These are phyloP conservation scores for Codiaeum variegatum DNA, from an alignment of 441 rosid species.

Conservation along the genomic window DNA sequence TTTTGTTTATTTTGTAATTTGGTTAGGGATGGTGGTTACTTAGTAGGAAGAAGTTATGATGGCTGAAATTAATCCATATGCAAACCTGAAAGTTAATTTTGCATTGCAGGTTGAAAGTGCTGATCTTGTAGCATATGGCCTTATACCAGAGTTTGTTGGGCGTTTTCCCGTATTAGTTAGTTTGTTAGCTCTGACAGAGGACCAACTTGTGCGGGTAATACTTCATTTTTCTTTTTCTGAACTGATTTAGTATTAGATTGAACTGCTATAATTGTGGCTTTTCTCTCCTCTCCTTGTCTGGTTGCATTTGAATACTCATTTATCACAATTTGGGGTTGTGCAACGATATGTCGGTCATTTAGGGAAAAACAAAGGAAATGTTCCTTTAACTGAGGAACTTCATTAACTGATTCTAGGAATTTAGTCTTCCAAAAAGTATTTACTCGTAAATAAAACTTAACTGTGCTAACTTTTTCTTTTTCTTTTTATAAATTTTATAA, in stretches of 20 bases:
- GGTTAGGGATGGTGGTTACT: neutral
- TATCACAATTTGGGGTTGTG: neutral
- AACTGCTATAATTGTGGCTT: conserved; percentile 3
- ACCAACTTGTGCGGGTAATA: conserved; percentile 76
- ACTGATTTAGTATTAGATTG: too few species aligned
- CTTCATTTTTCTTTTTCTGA: neutral
- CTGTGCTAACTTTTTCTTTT: neutral
- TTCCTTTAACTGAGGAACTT: too few species aligned
- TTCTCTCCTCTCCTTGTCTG: neutral
- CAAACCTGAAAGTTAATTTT: conserved; percentile 16
- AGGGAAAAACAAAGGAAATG: neutral
- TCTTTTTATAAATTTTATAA: too few species aligned
- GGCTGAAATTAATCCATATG: conserved; percentile 4
- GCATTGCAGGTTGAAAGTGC: conserved; percentile 78
- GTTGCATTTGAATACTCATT: neutral
- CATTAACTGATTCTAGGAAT: neutral
- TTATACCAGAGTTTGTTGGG: conserved; percentile 95
- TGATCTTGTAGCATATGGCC: conserved; percentile 94
- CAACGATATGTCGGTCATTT: neutral
- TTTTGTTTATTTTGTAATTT: neutral
- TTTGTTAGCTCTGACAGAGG: conserved; percentile 83
- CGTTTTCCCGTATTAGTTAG: conserved; percentile 90
- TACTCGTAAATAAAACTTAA: neutral
- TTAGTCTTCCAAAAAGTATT: neutral
- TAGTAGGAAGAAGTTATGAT: neutral